Evolutionary conservation across 257 asterid genomes (phyloP), one percentile per base, ranked within the genome.

Genomic region (Scutellaria minor): DNA sequence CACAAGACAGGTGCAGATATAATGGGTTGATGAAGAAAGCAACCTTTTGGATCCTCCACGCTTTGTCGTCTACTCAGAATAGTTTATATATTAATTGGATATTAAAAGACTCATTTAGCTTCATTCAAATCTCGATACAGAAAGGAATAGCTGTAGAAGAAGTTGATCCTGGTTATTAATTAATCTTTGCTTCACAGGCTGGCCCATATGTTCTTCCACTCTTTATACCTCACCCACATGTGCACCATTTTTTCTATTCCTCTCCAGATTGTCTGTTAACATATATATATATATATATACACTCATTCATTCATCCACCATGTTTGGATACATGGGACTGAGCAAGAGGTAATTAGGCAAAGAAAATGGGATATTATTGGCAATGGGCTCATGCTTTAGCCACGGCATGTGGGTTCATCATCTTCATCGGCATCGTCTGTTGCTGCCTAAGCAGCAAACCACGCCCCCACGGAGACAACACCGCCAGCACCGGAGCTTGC

Each of bases 371-470:
- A 47, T 57, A 77, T 52, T 71, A 71, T 62, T 74, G 27, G 81
- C 75, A 72, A 40, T 83, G 81, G 81, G 81, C 81, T 50, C 68
- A 75, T 69, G 83, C 87, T 62, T 56, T 77, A 72, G 85, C 71
- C 24, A 57, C 81, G 0, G 85, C 83, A 18, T 78, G 81, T 9
- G 81, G 75, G 4, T 77, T 83, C 77, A 83, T 83, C 56, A 6
- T 77, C 73, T 11, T 83, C 68, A 80, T 83, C 53, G 87, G 81
- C 41, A 67, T 80, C 67, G 72, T 70, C 20, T 83, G 77, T 78
- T 81, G 87, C 64, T 83, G 84, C 74, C 73, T 84, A 53, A 68
- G 54, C 74, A 70, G 62, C 81, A 79, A 73, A 31, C 82, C 80
- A 0, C 74, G 72, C n/a, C 82, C 65, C 1, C 82, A 74, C 3